These are phyloP conservation scores for Diaporthe citri DNA, from an alignment of 2,329 filamentous ascomycete species.

Conservation along the genomic window DNA sequence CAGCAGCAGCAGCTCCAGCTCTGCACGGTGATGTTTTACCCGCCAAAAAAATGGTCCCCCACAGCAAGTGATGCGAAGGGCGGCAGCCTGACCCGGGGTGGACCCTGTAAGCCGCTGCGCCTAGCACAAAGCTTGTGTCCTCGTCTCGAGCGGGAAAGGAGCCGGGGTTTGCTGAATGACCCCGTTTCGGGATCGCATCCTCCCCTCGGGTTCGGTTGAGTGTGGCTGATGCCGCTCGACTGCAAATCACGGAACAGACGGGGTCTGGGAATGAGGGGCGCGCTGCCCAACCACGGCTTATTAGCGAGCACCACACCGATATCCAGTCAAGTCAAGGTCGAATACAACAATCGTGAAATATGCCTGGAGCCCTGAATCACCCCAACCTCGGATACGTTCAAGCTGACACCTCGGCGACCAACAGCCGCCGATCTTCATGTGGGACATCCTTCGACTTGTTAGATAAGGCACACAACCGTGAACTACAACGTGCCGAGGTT, in stretches of 20 bases:
- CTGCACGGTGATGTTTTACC: conserved; percentile 19
- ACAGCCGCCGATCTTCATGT: no score
- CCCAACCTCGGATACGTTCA: no score
- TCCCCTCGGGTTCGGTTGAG: neutral
- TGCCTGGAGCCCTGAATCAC: no score
- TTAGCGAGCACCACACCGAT: no score
- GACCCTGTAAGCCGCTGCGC: neutral
- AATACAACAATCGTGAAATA: no score
- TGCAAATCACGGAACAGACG: neutral
- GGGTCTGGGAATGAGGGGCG: neutral
- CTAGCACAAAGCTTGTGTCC: conserved; percentile 8
- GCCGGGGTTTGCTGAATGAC: neutral
- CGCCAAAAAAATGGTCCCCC: neutral
- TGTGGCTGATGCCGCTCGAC: neutral
- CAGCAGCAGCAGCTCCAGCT: neutral
- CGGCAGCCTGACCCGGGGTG: neutral
- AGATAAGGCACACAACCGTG: no score
- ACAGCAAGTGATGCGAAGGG: conserved; percentile 8
- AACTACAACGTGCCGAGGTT: no score
- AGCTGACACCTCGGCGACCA: no score
- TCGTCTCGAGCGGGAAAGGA: neutral
- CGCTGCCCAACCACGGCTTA: no score
- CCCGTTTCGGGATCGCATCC: conserved; percentile 1
- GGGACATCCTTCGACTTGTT: no score
- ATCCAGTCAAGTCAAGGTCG: no score